Percentiles rank a stretch among this genome's conserved stretches.
Conservation (phyloP, 2,329 filamentous ascomycete species). For the Dothistroma pini region DNA sequence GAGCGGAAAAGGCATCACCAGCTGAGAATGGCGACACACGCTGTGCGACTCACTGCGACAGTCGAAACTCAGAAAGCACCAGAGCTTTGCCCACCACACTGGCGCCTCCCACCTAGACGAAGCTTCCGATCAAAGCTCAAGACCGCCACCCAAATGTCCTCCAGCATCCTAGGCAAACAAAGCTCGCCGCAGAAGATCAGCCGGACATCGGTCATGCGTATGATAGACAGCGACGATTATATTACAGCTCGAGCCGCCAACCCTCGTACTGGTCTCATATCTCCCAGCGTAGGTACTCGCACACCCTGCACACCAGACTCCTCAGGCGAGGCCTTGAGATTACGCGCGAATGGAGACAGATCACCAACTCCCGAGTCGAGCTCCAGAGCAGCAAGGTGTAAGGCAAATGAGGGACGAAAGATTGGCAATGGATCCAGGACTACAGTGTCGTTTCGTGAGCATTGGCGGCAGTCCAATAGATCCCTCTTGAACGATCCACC, state of each 20-base stretch:
- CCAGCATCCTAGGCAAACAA: constrained; percentile 1
- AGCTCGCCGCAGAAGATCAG: neutral
- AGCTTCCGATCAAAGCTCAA: constrained; percentile 20
- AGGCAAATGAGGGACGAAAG: constrained; percentile 30
- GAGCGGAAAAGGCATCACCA: neutral
- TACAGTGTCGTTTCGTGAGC: neutral
- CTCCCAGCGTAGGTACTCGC: constrained; percentile 29
- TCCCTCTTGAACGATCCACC: neutral
- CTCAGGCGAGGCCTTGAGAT: constrained; percentile 31
- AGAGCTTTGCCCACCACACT: constrained; percentile 23
- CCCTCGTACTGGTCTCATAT: constrained; percentile 34
- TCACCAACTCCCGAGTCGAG: constrained; percentile 21
- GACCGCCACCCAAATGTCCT: constrained; percentile 19
- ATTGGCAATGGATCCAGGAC: constrained; percentile 17
- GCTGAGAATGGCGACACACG: neutral
- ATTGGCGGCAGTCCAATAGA: neutral
- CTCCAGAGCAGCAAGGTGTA: constrained; percentile 17
- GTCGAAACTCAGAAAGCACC: neutral
- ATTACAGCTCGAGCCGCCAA: constrained; percentile 35
- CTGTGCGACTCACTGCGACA: neutral
- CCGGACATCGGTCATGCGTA: constrained; percentile 25
- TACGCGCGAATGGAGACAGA: constrained; percentile 14
- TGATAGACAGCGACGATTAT: constrained; percentile 37
- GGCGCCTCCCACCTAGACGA: constrained; percentile 12
- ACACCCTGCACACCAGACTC: constrained; percentile 29